These are phyloP conservation scores for Yamadazyma triangularis DNA, from an alignment of 1,139 yeast species.

Conservation along the genomic window DNA sequence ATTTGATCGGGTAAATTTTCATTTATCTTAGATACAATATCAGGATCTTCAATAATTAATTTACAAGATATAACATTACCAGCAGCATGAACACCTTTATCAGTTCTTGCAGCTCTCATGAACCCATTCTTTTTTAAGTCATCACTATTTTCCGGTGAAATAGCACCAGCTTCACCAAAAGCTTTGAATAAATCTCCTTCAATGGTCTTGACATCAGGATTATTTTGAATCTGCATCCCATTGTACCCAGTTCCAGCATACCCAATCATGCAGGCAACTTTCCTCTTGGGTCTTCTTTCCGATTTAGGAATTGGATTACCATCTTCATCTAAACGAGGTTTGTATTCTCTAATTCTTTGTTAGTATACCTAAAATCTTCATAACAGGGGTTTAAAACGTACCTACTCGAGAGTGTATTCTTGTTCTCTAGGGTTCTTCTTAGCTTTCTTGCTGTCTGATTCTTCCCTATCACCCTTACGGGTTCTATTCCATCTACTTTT, in stretches of 20 bases:
- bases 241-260: conserved; percentile 98
- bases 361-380: conserved; percentile 11
- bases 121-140: conserved; percentile 89
- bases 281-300: conserved; percentile 75
- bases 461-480: conserved; percentile 4
- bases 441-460: conserved; percentile 9
- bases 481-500: neutral
- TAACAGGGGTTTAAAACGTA: conserved; percentile 25
- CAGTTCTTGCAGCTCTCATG: conserved; percentile 97
- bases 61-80: conserved; percentile 90
- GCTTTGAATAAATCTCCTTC: conserved; percentile 90
- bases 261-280: conserved; percentile 91
- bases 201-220: conserved; percentile 86
- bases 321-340: conserved; percentile 49
- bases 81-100: conserved; percentile 98
- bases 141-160: conserved; percentile 81
- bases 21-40: conserved; percentile 71
- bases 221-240: conserved; percentile 85
- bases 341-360: conserved; percentile 31
- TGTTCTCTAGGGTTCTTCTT: conserved; percentile 9
- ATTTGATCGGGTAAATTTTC: conserved; percentile 75
- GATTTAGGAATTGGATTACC: conserved; percentile 56
- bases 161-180: conserved; percentile 83
- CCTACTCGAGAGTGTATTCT: conserved; percentile 19
- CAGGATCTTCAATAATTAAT: conserved; percentile 83